Base-by-base conservation (phyloP, 192 early-diverging fungal genomes). In the Cetraspora pellucida region DNA sequence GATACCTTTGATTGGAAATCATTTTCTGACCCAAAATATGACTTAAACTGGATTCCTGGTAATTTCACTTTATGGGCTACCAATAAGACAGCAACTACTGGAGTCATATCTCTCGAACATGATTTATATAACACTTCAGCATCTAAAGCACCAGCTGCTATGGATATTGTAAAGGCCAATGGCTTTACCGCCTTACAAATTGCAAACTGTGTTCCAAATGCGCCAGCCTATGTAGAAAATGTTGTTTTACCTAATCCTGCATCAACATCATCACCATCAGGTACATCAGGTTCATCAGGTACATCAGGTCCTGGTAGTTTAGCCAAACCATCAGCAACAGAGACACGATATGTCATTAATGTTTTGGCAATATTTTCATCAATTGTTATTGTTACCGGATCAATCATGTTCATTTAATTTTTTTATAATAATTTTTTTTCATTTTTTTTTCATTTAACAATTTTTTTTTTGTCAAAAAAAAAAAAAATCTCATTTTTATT, bases 71-170 rank as follows among this genome's bases (percentile, higher is more conserved):
- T 19, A 10, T 58, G 72, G 82, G 78, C 73, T 17, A 61, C 74
- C 2, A 72, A 55, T 30, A 77, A 74, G 19, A 2, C 79, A 13
- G 52, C 74, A 23, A 49, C 75, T 55, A 57, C 61, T 19, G 84
- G 84, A 65, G 66, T 72, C 74, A 47, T 79, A 28, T 83, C 81
- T 52, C 75, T 85, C 46, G 82, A 85, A 69, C 84, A 85, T 44
- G 84, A 85, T 79, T 50, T 83, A 10, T 83, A 80, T 47, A 19
- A 66, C 2, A 52, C 37, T 21, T 74, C 84, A 3, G 82, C 81
- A 13, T 70, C 76, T 28, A 66, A 52, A 54, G 80, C 82, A n/a
- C 78, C 81, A 19, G 31, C 61, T 14, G 72, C 77, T 59, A 37
- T 83, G n/a, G 80, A 80, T 46, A 74, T 74, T 23, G 46, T 74